Base-by-base conservation (phyloP, 208 protist genomes). In the Crithidia brevicula region DNA sequence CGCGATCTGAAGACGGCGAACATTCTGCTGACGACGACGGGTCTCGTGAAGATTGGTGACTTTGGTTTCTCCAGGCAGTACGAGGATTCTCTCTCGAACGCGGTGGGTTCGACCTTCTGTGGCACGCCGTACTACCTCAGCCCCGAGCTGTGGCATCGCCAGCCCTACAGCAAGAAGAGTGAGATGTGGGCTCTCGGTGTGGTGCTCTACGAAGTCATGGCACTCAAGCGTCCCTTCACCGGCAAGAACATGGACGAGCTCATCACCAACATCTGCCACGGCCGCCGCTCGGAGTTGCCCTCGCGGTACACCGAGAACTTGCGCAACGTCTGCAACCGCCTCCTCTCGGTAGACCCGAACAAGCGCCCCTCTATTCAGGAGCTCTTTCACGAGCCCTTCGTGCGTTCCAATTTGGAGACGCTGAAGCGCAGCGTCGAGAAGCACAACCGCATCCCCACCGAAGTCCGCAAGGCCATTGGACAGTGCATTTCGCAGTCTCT, bases 131-230 rank as follows among this genome's bases (percentile, higher is more conserved):
- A 97, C 64, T 98, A 97, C 67, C 77, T 98, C 34, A 92, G 88
- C 50, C 96, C 96, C 2, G 94, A 98, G 81, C 72, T 98, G 33
- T 97, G 90, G 82, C 84, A 93, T 45, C 81, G 91, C 28, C 84
- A 90, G 72, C 86, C 88, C 43, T 98, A 98, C 82, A 97, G 95
- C 78, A 89, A 96, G 51, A 98, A 98, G 77, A 84, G 76, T 34
- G 96, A 98, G 66, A 93, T 98, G 81, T 98, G 96, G 96, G 81
- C 91, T 0, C 74, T 98, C 3, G 92, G 92, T 9, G 86, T 91
- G 1, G 80, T 95, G 27, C 74, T 96, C 33, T 96, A 95, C 64
- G 92, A 96, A 52, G 78, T 96, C 18, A 92, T 94, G 67, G 83
- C 85, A 4, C 72, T 93, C 15, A 82, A 85, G 63, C 92, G 88